Base-by-base conservation (phyloP, 768 basidiomycete species). In the Glaciozyma martinii region DNA sequence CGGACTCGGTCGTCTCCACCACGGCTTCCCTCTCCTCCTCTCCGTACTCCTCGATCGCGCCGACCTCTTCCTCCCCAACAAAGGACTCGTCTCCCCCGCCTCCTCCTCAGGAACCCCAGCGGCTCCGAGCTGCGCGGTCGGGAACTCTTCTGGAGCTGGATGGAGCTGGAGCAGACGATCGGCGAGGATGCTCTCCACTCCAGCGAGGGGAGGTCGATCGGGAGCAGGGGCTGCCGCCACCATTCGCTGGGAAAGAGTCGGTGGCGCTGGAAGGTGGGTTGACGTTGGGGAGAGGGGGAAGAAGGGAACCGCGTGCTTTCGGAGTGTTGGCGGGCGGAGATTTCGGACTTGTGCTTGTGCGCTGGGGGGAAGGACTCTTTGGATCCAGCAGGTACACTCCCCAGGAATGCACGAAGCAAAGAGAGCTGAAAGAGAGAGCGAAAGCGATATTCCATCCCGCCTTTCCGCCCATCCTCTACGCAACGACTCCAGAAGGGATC, bases 401-500 rank as follows among this genome's bases (percentile, higher is more conserved):
- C n/a, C n/a, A n/a, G n/a, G n/a, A n/a, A n/a, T n/a, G n/a, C n/a
- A n/a, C n/a, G n/a, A n/a, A n/a, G n/a, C n/a, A 43, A 9, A 43
- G 10, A 18, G 42, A 43, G 10, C 42, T 43, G 10, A 18, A 43
- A 43, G 42, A 43, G 42, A 9, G 18, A 47, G 46, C 6, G 10
- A 19, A 18, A 18, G n/a, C 46, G 6, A 21, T 21, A n/a, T 47
- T n/a, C n/a, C 21, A 21, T 47, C 19, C 23, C 44, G 4, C 44
- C 6, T 18, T 13, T 5, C 44, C 18, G 44, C 15, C 6, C 5
- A 43, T 10, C 42, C 9, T 10, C 5, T 13, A 46, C 5, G 44
- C 44, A 18, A 64, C n/a, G 25, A 65, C 63, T 2, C 63, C 63
- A 29, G 58, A 59, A 37, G 63, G 63, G 29, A 65, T 65, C 63